A percentile compares a stretch with the other conserved stretches of the same genome.
These are phyloP conservation scores for Solanum hybrid DNA, from an alignment of 305 asterid species.

Conservation along the genomic window DNA sequence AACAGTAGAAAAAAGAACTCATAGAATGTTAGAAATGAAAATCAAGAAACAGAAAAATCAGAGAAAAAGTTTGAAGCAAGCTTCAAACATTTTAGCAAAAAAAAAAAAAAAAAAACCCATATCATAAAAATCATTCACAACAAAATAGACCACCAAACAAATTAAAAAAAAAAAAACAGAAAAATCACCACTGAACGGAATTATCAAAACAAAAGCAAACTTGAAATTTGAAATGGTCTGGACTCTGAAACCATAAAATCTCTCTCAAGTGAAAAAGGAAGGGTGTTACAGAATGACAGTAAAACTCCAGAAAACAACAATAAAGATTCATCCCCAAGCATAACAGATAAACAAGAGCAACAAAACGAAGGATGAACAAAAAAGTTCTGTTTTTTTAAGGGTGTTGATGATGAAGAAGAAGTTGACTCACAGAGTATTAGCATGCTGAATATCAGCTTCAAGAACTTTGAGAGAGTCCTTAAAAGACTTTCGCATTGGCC, in stretches of 20 bases:
- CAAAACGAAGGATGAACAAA: neutral
- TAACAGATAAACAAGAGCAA: neutral
- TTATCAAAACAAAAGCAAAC: neutral
- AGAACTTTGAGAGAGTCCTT: slow-evolving; percentile 89
- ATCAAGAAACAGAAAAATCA: neutral
- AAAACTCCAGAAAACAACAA: neutral
- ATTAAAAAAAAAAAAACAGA: neutral
- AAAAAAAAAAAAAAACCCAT: neutral
- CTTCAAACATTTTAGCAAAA: no score
- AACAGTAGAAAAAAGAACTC: neutral
- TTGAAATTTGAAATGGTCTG: neutral
- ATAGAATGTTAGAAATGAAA: neutral
- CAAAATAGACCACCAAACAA: neutral
- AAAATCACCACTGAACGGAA: neutral
- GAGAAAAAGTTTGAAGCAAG: neutral
- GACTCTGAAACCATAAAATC: neutral
- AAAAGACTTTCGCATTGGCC: slow-evolving; percentile 68
- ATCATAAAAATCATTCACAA: neutral
- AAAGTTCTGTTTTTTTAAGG: neutral
- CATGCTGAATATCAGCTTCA: slow-evolving; percentile 97
- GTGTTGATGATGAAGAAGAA: neutral
- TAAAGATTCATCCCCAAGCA: neutral
- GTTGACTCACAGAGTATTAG: slow-evolving; percentile 69
- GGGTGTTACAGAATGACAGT: neutral
- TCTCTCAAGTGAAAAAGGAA: neutral